Conservation (phyloP, 371 early-diverging fungal genomes). For the Vairimorpha apis region DNA sequence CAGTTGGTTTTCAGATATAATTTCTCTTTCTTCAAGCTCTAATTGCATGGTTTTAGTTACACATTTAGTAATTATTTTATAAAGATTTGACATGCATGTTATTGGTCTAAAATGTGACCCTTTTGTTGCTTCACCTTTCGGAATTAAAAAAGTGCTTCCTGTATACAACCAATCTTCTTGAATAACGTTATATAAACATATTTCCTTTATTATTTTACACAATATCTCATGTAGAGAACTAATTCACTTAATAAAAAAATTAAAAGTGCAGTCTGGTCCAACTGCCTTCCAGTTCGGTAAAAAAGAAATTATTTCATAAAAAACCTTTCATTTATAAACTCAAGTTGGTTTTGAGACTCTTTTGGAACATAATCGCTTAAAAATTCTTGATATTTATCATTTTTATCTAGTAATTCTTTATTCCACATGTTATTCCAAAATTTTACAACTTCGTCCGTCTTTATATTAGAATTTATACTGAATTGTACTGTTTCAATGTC, state of each 20-base stretch:
- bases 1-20: not conserved
- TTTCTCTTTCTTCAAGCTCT: not conserved
- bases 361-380: too few relatives aligned
- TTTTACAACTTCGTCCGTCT: too few relatives aligned
- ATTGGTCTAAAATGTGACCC: not conserved
- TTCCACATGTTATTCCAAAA: too few relatives aligned
- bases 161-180: not conserved
- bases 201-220: not conserved
- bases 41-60: not conserved
- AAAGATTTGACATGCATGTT: not conserved
- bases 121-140: not conserved
- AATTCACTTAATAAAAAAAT: not conserved
- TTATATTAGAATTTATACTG: too few relatives aligned
- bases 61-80: constrained; percentile 4
- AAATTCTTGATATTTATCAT: too few relatives aligned
- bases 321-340: not conserved
- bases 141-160: not conserved
- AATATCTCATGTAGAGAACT: not conserved
- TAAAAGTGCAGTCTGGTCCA: not conserved
- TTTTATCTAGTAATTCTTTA: too few relatives aligned
- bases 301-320: not conserved
- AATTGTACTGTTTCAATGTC: too few relatives aligned
- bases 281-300: not conserved
- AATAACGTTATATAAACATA: not conserved
- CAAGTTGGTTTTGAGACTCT: too few relatives aligned